phyloP scores from a whole-genome alignment of 2,329 filamentous ascomycete genomes.

The Stachybotrys elegans region DNA sequence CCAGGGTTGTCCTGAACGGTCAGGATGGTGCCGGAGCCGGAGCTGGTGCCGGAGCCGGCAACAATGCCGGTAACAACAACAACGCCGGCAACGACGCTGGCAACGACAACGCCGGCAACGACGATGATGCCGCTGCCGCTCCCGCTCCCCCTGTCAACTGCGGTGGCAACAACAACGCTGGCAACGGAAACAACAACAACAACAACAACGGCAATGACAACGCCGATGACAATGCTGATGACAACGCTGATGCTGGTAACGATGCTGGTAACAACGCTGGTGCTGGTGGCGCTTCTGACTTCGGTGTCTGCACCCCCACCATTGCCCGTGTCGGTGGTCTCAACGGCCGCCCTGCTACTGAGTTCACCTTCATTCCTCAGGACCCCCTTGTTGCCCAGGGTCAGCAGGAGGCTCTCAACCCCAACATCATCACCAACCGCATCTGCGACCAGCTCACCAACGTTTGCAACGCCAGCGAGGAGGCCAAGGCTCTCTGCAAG shows the following conservation, averaged over 20 bases:
- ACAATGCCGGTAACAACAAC: conserved; percentile 15
- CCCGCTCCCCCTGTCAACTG: conserved; percentile 6
- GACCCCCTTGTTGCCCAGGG: conserved; percentile 54
- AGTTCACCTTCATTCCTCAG: conserved; percentile 64
- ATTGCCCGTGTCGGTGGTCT: conserved; percentile 56
- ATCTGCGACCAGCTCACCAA: conserved; percentile 66
- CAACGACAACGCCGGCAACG: neutral
- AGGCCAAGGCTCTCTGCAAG: conserved; percentile 49
- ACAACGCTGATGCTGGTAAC: conserved; percentile 22
- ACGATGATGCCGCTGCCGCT: neutral
- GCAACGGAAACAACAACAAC: conserved; percentile 12
- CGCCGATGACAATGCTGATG: conserved; percentile 11
- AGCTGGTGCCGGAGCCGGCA: conserved; percentile 13
- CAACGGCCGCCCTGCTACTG: conserved; percentile 48
- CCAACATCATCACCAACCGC: conserved; percentile 68
- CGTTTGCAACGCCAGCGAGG: conserved; percentile 58
- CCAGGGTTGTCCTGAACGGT: conserved; percentile 25
- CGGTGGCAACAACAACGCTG: conserved; percentile 7
- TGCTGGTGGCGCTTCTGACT: conserved; percentile 33
- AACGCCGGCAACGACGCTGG: neutral
- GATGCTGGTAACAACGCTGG: conserved; percentile 20
- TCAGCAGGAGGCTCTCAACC: conserved; percentile 65
- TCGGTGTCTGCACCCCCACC: conserved; percentile 50
- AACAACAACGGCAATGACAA: conserved; percentile 9
- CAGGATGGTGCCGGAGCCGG: conserved; percentile 25